Conservation (phyloP, 306 rosid genomes). For the Senna tora region DNA sequence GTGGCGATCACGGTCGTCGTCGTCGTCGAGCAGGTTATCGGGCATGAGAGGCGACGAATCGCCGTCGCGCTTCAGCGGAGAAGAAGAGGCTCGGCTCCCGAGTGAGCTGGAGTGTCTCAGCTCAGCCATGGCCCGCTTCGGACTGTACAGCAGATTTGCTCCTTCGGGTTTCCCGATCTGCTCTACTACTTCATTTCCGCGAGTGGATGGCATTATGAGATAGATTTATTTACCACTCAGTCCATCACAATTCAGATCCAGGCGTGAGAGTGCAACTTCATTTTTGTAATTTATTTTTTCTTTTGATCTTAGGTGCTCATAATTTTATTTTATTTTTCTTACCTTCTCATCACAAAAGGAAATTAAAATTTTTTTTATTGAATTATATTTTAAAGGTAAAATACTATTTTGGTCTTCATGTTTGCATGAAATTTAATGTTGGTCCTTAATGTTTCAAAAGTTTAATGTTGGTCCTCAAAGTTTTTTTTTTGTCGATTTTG, state of each 20-base stretch:
- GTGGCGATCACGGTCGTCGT: conserved; percentile 71
- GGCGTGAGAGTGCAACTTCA: neutral
- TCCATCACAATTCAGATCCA: conserved; percentile 47
- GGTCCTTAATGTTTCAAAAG: too few relatives aligned
- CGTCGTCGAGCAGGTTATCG: conserved; percentile 54
- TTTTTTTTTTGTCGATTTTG: too few relatives aligned
- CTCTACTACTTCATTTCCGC: neutral
- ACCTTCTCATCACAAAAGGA: too few relatives aligned
- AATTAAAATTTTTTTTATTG: too few relatives aligned
- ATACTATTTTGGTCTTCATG: too few relatives aligned
- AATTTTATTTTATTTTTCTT: too few relatives aligned
- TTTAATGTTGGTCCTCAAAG: too few relatives aligned
- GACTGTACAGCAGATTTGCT: conserved; percentile 45
- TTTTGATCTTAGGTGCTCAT: neutral
- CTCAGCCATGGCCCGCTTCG: conserved; percentile 88
- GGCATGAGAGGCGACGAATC: conserved; percentile 69
- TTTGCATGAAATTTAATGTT: too few relatives aligned
- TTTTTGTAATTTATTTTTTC: neutral
- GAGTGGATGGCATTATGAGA: neutral
- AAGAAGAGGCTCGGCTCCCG: conserved; percentile 72
- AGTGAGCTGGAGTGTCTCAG: conserved; percentile 74
- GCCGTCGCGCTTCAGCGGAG: conserved; percentile 89
- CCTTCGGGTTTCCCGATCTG: neutral
- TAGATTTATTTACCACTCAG: conserved; percentile 6
- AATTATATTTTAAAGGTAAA: too few relatives aligned